Evolutionary conservation across 2,329 filamentous ascomycete species (phyloP).

Genomic region (Scorias spongiosa): DNA sequence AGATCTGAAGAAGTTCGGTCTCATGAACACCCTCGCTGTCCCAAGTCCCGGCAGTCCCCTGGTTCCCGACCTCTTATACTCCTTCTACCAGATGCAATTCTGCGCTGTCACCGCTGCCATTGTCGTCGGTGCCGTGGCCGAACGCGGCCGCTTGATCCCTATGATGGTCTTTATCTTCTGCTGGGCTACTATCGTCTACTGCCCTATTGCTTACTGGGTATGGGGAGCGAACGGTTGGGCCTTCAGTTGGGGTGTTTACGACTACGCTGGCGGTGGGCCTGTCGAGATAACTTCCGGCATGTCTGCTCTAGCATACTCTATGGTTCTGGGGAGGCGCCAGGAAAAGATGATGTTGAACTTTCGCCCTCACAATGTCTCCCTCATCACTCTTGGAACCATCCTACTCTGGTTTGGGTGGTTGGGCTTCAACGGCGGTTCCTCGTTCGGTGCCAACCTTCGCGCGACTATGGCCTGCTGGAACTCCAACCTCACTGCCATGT

Average conservation of each 20-base stretch:
- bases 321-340: constrained; percentile 88
- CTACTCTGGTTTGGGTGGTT: constrained; percentile 98
- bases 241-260: constrained; percentile 77
- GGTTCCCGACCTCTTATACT: constrained; percentile 78
- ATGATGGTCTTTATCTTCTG: constrained; percentile 91
- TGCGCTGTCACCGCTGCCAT: constrained; percentile 85
- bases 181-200: constrained; percentile 97
- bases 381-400: constrained; percentile 89
- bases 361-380: constrained; percentile 93
- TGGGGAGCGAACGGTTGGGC: constrained; percentile 95
- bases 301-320: constrained; percentile 86
- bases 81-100: constrained; percentile 99
- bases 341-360: constrained; percentile 99
- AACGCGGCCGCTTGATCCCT: constrained; percentile 82
- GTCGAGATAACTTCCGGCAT: constrained; percentile 94
- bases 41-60: constrained; percentile 83
- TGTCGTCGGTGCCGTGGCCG: constrained; percentile 78
- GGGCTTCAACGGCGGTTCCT: constrained; percentile 93
- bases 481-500: constrained; percentile 83
- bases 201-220: constrained; percentile 87
- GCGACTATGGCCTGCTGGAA: constrained; percentile 98
- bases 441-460: constrained; percentile 76
- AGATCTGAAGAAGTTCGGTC: constrained; percentile 73
- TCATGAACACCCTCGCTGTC: constrained; percentile 65
- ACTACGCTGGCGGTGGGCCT: constrained; percentile 91